A percentile compares a stretch with the other conserved stretches of the same genome.
Conservation (phyloP, 257 asterid species). For the Penstemon barbatus region DNA sequence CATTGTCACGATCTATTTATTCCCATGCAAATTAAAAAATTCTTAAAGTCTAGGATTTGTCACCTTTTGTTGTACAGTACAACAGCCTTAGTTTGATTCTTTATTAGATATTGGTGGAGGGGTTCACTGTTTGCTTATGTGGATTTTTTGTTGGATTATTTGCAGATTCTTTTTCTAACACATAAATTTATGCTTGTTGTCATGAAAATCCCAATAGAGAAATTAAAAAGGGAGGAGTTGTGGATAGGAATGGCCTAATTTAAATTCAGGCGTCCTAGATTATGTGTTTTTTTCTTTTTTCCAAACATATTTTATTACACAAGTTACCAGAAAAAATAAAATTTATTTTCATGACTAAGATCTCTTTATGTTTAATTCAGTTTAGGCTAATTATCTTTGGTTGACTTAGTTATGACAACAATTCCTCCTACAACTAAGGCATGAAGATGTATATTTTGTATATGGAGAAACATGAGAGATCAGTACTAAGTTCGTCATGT, state of each 20-base stretch:
- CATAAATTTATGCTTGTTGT: slow-evolving; percentile 31
- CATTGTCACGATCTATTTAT: slow-evolving; percentile 45
- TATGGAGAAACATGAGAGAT: too few species aligned
- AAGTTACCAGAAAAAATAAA: too few species aligned
- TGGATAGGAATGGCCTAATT: neutral
- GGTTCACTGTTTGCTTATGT: slow-evolving; percentile 18
- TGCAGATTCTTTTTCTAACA: slow-evolving; percentile 26
- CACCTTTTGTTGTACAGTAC: slow-evolving; percentile 43
- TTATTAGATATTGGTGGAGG: slow-evolving; percentile 39
- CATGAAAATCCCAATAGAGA: slow-evolving; percentile 23
- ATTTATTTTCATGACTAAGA: too few species aligned
- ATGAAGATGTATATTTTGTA: too few species aligned
- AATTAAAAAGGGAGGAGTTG: slow-evolving; percentile 33
- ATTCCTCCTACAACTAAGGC: too few species aligned
- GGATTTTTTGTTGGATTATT: slow-evolving; percentile 34
- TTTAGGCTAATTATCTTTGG: too few species aligned
- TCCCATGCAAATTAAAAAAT: slow-evolving; percentile 51
- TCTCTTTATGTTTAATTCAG: too few species aligned
- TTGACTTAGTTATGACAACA: too few species aligned
- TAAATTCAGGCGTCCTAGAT: too few species aligned
- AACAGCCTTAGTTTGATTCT: slow-evolving; percentile 48
- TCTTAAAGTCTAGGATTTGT: slow-evolving; percentile 36
- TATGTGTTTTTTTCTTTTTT: too few species aligned
- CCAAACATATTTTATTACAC: too few species aligned
- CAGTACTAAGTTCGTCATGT: too few species aligned